Evolutionary conservation across 208 protist genomes (phyloP), one percentile per base, ranked within the genome.

Genomic region (Endotrypanum monterogeii): DNA sequence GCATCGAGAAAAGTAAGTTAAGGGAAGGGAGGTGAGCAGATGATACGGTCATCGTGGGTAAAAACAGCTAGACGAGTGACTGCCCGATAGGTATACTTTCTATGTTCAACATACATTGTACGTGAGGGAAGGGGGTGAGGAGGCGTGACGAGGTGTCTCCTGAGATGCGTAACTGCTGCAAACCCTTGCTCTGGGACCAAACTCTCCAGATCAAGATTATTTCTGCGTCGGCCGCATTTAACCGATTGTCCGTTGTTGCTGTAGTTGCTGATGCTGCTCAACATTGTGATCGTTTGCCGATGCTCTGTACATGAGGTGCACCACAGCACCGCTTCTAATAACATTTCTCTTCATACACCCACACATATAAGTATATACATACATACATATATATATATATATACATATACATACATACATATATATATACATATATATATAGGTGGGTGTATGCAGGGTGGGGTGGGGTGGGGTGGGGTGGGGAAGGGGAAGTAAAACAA

Each of bases 341-440:
- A n/a, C n/a, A n/a, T n/a, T n/a, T n/a, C n/a, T n/a, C n/a, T n/a
- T n/a, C n/a, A 54, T 57, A 14, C 12, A 23, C 16, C 16, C 54
- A 4, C 44, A 0, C 5, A 48, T 48, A 14, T 48, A 14, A 14
- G 8, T 20, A 48, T 14, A 60, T 3, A 32, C 7, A n/a, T 9
- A 28, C 37, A 8, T 7, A 65, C 57, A 6, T 8, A 30, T 37
- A 48, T 6, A 65, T 30, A 65, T 25, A 18, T 28, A 65, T 66
- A 74, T 35, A 74, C 14, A 57, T 7, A 44, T 23, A 30, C 61
- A 71, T 57, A 54, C 18, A 39, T 46, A 56, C 44, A 76, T 57
- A 35, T 41, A 79, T 28, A 52, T n/a, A 41, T 7, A 61, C 23
- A 39, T n/a, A 32, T n/a, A 39, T 2, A 35, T 39, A 18, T 32